Percentiles rank a stretch among this genome's conserved stretches.
Conservation (phyloP, 768 basidiomycete species). For the Amanita rimosa region DNA sequence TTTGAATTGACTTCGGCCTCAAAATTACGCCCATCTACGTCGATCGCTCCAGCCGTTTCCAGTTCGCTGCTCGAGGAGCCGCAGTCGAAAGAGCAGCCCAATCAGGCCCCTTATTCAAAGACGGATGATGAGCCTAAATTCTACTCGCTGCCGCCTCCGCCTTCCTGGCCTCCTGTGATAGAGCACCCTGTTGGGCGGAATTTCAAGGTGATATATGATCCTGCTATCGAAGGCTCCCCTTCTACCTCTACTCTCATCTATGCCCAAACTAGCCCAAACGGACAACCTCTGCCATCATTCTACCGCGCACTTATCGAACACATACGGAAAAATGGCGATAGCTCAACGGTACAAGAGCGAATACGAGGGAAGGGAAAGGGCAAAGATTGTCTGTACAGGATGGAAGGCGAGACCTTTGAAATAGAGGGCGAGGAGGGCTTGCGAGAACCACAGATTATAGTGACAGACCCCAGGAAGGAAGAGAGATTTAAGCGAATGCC, state of each 20-base stretch:
- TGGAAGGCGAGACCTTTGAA: slow-evolving; percentile 42
- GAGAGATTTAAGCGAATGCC: slow-evolving; percentile 17
- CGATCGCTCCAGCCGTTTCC: slow-evolving; percentile 9
- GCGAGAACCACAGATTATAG: slow-evolving; percentile 23
- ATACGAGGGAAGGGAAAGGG: slow-evolving; percentile 57
- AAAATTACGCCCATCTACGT: background rate
- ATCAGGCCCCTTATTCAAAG: slow-evolving; percentile 5
- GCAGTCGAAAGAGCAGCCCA: slow-evolving; percentile 9
- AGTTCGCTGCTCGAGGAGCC: slow-evolving; percentile 16
- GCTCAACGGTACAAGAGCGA: slow-evolving; percentile 24
- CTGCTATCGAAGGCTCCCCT: slow-evolving; percentile 31
- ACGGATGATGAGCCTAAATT: slow-evolving; percentile 14
- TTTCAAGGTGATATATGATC: slow-evolving; percentile 59
- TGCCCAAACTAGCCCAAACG: slow-evolving; percentile 9
- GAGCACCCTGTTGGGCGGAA: slow-evolving; percentile 34
- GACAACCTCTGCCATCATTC: slow-evolving; percentile 13
- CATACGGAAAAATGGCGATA: slow-evolving; percentile 21
- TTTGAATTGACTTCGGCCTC: background rate
- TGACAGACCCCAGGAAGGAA: slow-evolving; percentile 45
- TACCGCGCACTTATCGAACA: slow-evolving; percentile 29
- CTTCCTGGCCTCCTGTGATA: slow-evolving; percentile 44
- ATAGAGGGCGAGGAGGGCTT: slow-evolving; percentile 20
- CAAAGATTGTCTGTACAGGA: slow-evolving; percentile 42
- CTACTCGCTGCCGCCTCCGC: slow-evolving; percentile 22
- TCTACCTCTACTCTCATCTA: slow-evolving; percentile 12